Base-by-base conservation (phyloP, 176 grass and related monocot genomes). In the Secale cereale region DNA sequence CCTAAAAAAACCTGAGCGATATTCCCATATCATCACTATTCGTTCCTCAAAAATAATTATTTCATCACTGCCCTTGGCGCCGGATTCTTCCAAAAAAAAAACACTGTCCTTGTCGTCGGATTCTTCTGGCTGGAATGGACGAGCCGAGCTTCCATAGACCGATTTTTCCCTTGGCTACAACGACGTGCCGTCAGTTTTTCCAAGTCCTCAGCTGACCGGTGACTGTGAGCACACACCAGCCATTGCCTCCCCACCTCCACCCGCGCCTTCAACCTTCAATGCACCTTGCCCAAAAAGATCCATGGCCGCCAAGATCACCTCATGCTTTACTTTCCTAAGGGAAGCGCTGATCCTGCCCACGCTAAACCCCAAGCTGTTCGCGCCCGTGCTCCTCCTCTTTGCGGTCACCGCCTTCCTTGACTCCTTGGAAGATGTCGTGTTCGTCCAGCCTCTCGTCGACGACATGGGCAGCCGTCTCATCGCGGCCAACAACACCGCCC, bases 281-380 rank as follows among this genome's bases (percentile, higher is more conserved):
- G 17, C 50, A 54, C 17, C 48, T 54, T 54, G 0, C 48, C 17
- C 45, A 48, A 16, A 48, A 48, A 48, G 10, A 28, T 37, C 78
- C 7, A 86, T 90, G 83, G 78, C 78, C 12, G 20, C 83, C 70
- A 65, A 37, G 37, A 20, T 62, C 27, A 0, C 20, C 61, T 69
- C 72, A 31, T 73, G 60, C 36, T 66, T 67, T 48, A 63, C 46
- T 10, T 62, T 82, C 48, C 83, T 86, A 3, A 85, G 69, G 48
- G 78, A 86, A 10, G 70, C 78, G 28, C 37, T 86, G 29, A 54
- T 77, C 35, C 59, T 90, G 20, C 78, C 83, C 20, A 76, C 40
- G 13, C 16, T 3, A 59, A 82, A 81, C 64, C 17, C 71, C 19
- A 82, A 28, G 59, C 83, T 86, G 37, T 86, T 90, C 78, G 2